Conservation (phyloP, 164 flowering plant genomes). For the Liriodendron chinense region DNA sequence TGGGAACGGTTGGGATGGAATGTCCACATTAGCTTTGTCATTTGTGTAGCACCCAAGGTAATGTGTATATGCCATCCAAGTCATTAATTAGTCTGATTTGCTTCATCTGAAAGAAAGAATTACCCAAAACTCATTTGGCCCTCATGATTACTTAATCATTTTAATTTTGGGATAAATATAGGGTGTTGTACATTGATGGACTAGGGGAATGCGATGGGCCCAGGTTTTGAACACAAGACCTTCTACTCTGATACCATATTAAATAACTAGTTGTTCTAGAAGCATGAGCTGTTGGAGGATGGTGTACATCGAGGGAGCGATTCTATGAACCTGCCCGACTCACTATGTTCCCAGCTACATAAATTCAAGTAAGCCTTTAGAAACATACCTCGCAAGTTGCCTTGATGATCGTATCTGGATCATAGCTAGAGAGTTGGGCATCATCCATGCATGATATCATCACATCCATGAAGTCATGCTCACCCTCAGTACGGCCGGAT, state of each 20-base stretch:
- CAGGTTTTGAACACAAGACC: no score
- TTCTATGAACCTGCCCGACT: neutral
- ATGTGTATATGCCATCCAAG: neutral
- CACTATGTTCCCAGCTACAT: neutral
- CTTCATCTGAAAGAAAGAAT: neutral
- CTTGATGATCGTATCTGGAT: neutral
- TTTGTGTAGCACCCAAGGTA: neutral
- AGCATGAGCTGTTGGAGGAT: no score
- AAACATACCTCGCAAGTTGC: neutral
- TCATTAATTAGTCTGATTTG: no score
- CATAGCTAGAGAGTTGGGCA: neutral
- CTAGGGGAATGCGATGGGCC: no score
- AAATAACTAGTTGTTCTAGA: no score
- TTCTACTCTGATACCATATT: no score
- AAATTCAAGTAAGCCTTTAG: no score
- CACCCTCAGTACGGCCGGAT: neutral
- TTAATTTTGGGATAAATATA: no score
- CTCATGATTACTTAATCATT: no score
- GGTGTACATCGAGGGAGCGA: no score
- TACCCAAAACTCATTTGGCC: neutral
- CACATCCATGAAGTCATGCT: conserved; percentile 13
- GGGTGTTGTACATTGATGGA: no score
- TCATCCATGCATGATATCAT: neutral
- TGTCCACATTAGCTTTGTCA: neutral
- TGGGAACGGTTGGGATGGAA: neutral